These are phyloP conservation scores for Hordeum marinum DNA, from an alignment of 176 grass and related monocot species.

Conservation along the genomic window DNA sequence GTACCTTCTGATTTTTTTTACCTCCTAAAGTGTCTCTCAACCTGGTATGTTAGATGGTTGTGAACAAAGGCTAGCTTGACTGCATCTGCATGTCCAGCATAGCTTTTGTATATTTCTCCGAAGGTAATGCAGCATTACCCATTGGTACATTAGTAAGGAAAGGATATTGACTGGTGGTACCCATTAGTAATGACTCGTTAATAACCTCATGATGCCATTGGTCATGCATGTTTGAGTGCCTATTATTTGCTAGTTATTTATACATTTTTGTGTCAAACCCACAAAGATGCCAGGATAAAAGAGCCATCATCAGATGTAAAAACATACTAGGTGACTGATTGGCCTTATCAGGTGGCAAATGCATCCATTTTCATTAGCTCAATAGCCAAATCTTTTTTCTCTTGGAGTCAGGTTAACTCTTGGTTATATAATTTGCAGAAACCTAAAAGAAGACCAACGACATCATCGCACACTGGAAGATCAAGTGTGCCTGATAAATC, in stretches of 20 bases:
- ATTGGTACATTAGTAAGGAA: background rate
- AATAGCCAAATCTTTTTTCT: slow-evolving; percentile 3
- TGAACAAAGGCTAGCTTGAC: background rate
- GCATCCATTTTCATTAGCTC: background rate
- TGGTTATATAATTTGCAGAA: slow-evolving; percentile 50
- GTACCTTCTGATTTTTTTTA: background rate
- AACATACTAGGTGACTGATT: slow-evolving; percentile 1
- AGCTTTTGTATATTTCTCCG: background rate
- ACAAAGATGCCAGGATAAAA: background rate
- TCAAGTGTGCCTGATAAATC: slow-evolving; percentile 87
- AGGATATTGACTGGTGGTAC: background rate
- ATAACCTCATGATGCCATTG: background rate
- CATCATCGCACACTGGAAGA: slow-evolving; percentile 70
- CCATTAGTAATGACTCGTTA: background rate
- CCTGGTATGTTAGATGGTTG: slow-evolving; percentile 1
- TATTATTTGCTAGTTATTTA: background rate
- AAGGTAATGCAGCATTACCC: slow-evolving; percentile 12
- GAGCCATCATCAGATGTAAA: background rate
- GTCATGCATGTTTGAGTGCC: background rate
- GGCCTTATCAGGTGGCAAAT: background rate
- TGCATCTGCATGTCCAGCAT: slow-evolving; percentile 9
- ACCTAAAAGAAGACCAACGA: slow-evolving; percentile 71
- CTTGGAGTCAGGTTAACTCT: slow-evolving; percentile 26
- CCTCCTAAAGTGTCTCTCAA: background rate
- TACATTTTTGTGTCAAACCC: background rate